These are phyloP conservation scores for Stellera chamaejasme DNA, from an alignment of 345 rosid species.

Conservation along the genomic window DNA sequence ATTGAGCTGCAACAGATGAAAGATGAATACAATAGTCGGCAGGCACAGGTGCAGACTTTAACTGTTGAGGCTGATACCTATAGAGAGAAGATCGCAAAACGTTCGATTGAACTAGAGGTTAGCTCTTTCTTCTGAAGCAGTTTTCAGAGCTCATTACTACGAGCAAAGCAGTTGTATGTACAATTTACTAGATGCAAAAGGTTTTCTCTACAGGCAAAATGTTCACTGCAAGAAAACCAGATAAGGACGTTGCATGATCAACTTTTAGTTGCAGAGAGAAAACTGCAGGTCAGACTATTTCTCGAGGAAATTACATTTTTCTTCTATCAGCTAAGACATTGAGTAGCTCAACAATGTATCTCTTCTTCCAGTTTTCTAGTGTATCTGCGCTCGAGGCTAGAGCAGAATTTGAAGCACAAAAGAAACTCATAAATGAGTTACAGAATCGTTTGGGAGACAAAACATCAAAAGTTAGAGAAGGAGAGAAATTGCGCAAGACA, in stretches of 20 bases:
- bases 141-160: neutral
- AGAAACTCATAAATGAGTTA: constrained; percentile 46
- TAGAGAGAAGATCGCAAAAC: constrained; percentile 40
- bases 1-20: constrained; percentile 53
- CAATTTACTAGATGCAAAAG: constrained; percentile 9
- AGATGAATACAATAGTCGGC: constrained; percentile 55
- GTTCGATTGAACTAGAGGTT: constrained; percentile 77
- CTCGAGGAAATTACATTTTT: constrained; percentile 4
- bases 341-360: constrained; percentile 5
- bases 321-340: neutral
- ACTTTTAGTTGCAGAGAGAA: constrained; percentile 45
- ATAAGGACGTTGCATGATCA: constrained; percentile 47
- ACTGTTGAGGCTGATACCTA: constrained; percentile 44
- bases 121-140: neutral
- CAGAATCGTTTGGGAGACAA: constrained; percentile 60
- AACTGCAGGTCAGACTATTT: constrained; percentile 36
- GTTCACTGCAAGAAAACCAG: constrained; percentile 49
- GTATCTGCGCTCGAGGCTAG: constrained; percentile 58
- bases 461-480: constrained; percentile 69
- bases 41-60: constrained; percentile 35
- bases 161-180: neutral
- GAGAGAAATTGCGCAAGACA: constrained; percentile 79
- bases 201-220: constrained; percentile 40
- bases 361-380: constrained; percentile 48
- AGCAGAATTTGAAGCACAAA: constrained; percentile 67